A percentile compares a stretch with the other conserved stretches of the same genome.
Evolutionary conservation across 129 eudicot species (phyloP).

Genomic region (Tagetes erecta): DNA sequence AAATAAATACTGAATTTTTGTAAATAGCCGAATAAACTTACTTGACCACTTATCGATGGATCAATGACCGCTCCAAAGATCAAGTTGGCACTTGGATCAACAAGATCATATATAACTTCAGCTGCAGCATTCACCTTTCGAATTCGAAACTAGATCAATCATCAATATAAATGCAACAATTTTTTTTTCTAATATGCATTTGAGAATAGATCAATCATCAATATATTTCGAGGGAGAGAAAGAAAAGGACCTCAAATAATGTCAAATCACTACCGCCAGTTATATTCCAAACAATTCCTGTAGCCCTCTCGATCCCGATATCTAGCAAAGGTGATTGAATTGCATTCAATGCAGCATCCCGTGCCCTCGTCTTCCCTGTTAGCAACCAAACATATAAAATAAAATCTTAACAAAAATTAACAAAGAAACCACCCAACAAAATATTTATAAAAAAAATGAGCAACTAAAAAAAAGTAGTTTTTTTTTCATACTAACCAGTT

Average conservation of each 20-base stretch:
- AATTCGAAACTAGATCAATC: constrained; percentile 21
- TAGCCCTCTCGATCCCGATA: constrained; percentile 97
- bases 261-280: constrained; percentile 93
- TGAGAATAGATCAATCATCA: background rate
- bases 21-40: constrained; percentile 35
- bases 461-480: background rate
- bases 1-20: background rate
- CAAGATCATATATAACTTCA: constrained; percentile 90
- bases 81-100: constrained; percentile 94
- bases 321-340: constrained; percentile 94
- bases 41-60: constrained; percentile 85
- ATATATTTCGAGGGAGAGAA: constrained; percentile 22
- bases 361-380: constrained; percentile 89
- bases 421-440: background rate
- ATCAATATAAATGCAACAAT: constrained; percentile 18
- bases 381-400: constrained; percentile 2
- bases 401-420: background rate
- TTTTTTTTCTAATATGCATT: background rate
- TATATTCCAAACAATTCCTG: constrained; percentile 98
- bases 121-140: constrained; percentile 95
- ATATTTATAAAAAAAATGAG: background rate
- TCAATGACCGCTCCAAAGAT: constrained; percentile 93
- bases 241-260: constrained; percentile 69
- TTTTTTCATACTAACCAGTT: constrained; percentile 52
- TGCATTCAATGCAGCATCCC: constrained; percentile 97